Evolutionary conservation across 2,329 filamentous ascomycete genomes (phyloP).

Genomic region (Emergomyces orientalis): DNA sequence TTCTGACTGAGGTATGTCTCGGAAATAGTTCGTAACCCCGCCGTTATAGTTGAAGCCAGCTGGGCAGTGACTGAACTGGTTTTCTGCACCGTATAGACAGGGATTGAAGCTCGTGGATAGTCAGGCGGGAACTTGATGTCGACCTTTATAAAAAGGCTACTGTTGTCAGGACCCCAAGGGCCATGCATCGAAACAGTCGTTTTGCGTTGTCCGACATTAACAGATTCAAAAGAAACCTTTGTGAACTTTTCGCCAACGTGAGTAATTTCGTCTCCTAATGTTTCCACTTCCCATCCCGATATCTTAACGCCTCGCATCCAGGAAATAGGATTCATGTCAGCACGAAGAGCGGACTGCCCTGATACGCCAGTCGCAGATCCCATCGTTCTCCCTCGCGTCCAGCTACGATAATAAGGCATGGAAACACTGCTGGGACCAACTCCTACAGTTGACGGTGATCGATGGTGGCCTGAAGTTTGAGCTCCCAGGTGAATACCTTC

Average conservation of each 20-base stretch:
- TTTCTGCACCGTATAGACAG: constrained; percentile 48
- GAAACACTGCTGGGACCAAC: constrained; percentile 42
- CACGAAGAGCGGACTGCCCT: constrained; percentile 38
- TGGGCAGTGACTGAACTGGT: constrained; percentile 48
- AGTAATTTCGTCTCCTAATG: constrained; percentile 52
- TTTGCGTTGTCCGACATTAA: constrained; percentile 46
- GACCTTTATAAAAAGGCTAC: constrained; percentile 47
- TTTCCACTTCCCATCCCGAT: constrained; percentile 44
- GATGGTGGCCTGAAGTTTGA: constrained; percentile 11
- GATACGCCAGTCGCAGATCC: constrained; percentile 42
- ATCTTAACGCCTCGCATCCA: constrained; percentile 60
- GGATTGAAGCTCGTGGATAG: constrained; percentile 45
- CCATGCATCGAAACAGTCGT: constrained; percentile 50
- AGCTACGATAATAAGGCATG: constrained; percentile 44
- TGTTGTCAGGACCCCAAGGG: constrained; percentile 48
- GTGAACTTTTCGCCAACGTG: constrained; percentile 52
- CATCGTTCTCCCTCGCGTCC: constrained; percentile 39
- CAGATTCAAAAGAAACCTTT: constrained; percentile 51
- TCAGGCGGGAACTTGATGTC: constrained; percentile 49
- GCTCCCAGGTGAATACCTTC: neutral
- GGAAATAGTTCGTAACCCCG: constrained; percentile 47
- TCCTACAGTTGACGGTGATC: constrained; percentile 25
- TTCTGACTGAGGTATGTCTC: constrained; percentile 43
- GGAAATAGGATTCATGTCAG: constrained; percentile 49
- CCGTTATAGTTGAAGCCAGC: constrained; percentile 40